Base-by-base conservation (phyloP, 1,139 yeast genomes). In the Meyerozyma guilliermondii region DNA sequence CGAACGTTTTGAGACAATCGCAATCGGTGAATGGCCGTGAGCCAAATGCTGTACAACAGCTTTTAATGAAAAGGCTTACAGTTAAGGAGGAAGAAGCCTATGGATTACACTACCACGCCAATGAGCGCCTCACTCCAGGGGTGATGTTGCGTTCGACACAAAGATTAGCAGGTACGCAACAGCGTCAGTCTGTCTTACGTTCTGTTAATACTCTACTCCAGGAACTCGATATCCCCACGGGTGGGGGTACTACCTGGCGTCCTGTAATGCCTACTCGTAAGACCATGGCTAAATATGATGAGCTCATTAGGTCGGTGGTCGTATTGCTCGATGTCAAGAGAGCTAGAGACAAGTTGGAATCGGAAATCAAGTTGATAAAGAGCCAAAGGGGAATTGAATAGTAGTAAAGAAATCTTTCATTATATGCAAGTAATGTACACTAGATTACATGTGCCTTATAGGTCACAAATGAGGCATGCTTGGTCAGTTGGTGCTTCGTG, bases 211-310 rank as follows among this genome's bases (percentile, higher is more conserved):
- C 80, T n/a, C 74, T 82, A 5, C 65, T 92, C 47, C 86, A 83
- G 45, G 98, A 92, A 56, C 66, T 92, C 49, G 92, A 83, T 13
- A 66, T 92, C 20, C 73, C 83, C 1, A 83, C 95, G 1, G 76
- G 71, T 4, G 77, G 76, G 14, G 77, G 76, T 9, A 71, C 74
- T 10, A 59, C 66, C 18, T 71, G 73, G 53, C 81, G 86, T 49
- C 98, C 98, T 1, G 81, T 82, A 1, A 84, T 94, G 86, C 95
- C 96, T 3, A 87, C 98, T 0, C 80, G 86, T 36, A 80, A 76
- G 45, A 89, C 94, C 1, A 80, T 88, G 65, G 75, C 83, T 8
- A 82, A 80, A 56, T 91, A 86, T 59, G 98, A 92, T 53, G 82
- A 81, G 46, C 64, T 92, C 41, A 75, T 87, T 44, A 80, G 84